Percentiles rank a stretch among this genome's conserved stretches.
Evolutionary conservation across 352 stramenopile genomes (phyloP).

Genomic region (Pseudoperonospora humuli): DNA sequence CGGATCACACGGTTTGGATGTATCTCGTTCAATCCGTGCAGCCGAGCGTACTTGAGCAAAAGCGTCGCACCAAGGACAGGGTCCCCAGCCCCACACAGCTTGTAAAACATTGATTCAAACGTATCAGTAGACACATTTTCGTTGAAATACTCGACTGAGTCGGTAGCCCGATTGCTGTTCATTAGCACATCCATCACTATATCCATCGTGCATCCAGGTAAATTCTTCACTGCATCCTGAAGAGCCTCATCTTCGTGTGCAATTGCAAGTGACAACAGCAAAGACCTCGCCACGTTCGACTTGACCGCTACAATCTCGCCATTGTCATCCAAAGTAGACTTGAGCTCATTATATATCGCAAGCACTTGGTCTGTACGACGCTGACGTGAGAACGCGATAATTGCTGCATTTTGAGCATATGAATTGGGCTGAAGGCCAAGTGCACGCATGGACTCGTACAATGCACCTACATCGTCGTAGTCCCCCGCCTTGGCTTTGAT

Average conservation of each 20-base stretch:
- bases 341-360: slow-evolving; percentile 39
- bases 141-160: slow-evolving; percentile 47
- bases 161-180: slow-evolving; percentile 25
- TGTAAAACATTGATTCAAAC: slow-evolving; percentile 32
- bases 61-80: slow-evolving; percentile 35
- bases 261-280: slow-evolving; percentile 62
- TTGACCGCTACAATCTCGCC: slow-evolving; percentile 19
- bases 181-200: slow-evolving; percentile 34
- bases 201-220: slow-evolving; percentile 39
- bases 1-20: slow-evolving; percentile 36
- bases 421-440: slow-evolving; percentile 55
- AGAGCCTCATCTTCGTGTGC: slow-evolving; percentile 41
- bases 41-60: slow-evolving; percentile 48
- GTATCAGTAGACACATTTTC: slow-evolving; percentile 20
- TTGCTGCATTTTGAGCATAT: slow-evolving; percentile 70
- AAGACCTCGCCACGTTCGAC: slow-evolving; percentile 43
- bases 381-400: slow-evolving; percentile 61
- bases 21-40: slow-evolving; percentile 29
- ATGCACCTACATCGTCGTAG: slow-evolving; percentile 64
- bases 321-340: slow-evolving; percentile 8
- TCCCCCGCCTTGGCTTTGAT: slow-evolving; percentile 62
- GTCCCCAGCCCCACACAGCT: slow-evolving; percentile 30
- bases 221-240: slow-evolving; percentile 24
- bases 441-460: slow-evolving; percentile 68
- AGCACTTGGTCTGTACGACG: slow-evolving; percentile 45